Evolutionary conservation across 306 rosid species (phyloP).

Genomic region (Trifolium repens): DNA sequence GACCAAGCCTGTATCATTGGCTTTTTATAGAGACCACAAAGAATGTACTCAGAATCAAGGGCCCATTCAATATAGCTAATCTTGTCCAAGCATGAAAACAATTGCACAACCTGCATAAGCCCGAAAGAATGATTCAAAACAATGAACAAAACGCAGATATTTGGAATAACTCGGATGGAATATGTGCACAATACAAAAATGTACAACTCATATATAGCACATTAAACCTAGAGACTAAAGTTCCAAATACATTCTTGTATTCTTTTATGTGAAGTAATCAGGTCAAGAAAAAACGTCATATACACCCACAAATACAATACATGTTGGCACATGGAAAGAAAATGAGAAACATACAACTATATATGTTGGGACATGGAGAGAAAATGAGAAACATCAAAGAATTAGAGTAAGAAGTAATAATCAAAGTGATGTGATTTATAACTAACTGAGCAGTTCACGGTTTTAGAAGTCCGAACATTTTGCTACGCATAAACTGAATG

Average conservation of each 20-base stretch:
- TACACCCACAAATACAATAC: neutral
- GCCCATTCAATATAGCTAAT: conserved; percentile 99
- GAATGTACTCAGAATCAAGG: conserved; percentile 94
- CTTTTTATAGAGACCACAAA: conserved; percentile 89
- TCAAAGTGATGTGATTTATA: no score
- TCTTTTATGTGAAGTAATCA: neutral
- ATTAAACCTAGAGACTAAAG: conserved; percentile 13
- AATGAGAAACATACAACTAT: neutral
- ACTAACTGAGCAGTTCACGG: no score
- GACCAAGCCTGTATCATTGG: conserved; percentile 99
- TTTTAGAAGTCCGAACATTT: no score
- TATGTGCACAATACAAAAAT: conserved; percentile 1
- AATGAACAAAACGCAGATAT: neutral
- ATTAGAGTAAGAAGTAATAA: no score
- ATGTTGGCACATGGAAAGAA: no score
- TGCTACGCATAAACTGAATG: no score
- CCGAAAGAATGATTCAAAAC: conserved; percentile 34
- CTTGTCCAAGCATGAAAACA: conserved; percentile 98
- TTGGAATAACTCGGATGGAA: conserved; percentile 6
- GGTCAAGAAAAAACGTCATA: neutral
- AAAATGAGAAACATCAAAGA: no score
- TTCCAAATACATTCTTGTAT: neutral
- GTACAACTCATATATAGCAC: conserved; percentile 16
- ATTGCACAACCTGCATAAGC: conserved; percentile 88
- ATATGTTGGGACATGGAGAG: no score